Evolutionary conservation across 345 rosid species (phyloP).

Genomic region (Chamaenerion angustifolium): DNA sequence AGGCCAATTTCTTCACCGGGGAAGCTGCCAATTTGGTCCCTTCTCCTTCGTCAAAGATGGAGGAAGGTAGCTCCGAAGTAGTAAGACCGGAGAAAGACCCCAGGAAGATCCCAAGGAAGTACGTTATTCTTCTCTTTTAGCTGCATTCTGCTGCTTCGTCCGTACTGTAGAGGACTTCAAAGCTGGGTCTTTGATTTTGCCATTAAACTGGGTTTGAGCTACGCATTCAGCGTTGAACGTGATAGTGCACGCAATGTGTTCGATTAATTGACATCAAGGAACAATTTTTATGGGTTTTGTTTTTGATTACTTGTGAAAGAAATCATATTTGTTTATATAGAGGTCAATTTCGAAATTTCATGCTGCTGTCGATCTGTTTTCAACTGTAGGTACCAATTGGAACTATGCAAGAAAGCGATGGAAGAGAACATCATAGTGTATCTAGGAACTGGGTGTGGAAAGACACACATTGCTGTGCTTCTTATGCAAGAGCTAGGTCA

Average conservation of each 20-base stretch:
- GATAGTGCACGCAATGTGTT: too few species aligned
- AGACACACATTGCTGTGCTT: slow-evolving; percentile 88
- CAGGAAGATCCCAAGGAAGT: slow-evolving; percentile 41
- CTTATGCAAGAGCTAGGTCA: slow-evolving; percentile 62
- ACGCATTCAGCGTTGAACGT: too few species aligned
- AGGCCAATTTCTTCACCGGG: background rate
- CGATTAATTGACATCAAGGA: too few species aligned
- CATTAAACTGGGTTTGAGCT: too few species aligned
- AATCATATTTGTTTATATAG: background rate
- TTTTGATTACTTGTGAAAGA: background rate
- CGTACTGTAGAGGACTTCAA: too few species aligned
- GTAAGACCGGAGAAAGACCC: slow-evolving; percentile 35
- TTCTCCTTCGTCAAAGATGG: slow-evolving; percentile 1
- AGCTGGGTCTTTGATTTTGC: background rate
- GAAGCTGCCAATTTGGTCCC: background rate
- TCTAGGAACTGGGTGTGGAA: slow-evolving; percentile 87
- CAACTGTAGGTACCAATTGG: slow-evolving; percentile 66
- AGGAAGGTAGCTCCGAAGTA: background rate
- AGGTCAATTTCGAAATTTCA: background rate
- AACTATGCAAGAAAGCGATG: slow-evolving; percentile 66
- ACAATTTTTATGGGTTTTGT: too few species aligned
- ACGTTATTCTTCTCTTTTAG: background rate
- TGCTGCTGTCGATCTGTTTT: background rate
- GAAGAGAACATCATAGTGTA: slow-evolving; percentile 72
- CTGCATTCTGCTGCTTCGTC: too few species aligned